Evolutionary conservation across 768 basidiomycete species (phyloP).

Genomic region (Mycena amicta): DNA sequence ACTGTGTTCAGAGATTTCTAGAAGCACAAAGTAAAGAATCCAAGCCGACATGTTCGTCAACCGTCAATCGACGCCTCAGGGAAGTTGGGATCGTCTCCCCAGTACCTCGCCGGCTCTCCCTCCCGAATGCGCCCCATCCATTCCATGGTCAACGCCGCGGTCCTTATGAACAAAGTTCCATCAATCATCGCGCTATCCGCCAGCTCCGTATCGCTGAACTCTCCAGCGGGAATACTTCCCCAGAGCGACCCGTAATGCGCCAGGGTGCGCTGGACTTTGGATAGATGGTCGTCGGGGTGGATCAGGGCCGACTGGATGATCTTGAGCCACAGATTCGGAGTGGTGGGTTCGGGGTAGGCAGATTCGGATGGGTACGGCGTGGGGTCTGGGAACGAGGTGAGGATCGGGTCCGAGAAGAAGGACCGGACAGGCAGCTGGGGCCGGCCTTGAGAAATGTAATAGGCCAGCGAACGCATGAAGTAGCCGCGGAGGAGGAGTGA

Average conservation of each 20-base stretch:
- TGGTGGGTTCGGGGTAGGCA: constrained; percentile 20
- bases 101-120: constrained; percentile 29
- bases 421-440: constrained; percentile 8
- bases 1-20: no score
- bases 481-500: constrained; percentile 61
- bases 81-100: constrained; percentile 16
- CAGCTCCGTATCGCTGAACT: constrained; percentile 41
- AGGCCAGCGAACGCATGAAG: constrained; percentile 75
- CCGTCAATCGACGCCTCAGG: no score
- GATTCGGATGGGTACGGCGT: constrained; percentile 12
- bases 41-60: no score
- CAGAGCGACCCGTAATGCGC: constrained; percentile 33
- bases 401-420: constrained; percentile 12
- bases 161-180: constrained; percentile 64
- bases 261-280: constrained; percentile 45
- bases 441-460: constrained; percentile 29
- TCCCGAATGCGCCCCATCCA: constrained; percentile 42
- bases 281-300: constrained; percentile 41
- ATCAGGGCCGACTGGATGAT: constrained; percentile 40
- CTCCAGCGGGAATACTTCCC: constrained; percentile 44
- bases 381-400: constrained; percentile 22
- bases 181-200: constrained; percentile 57
- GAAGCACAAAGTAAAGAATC: no score
- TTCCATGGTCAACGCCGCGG: constrained; percentile 53
- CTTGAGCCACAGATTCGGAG: constrained; percentile 42